These are phyloP conservation scores for Pestalotiopsis sp. DNA, from an alignment of 2,329 filamentous ascomycete genomes.

Conservation along the genomic window DNA sequence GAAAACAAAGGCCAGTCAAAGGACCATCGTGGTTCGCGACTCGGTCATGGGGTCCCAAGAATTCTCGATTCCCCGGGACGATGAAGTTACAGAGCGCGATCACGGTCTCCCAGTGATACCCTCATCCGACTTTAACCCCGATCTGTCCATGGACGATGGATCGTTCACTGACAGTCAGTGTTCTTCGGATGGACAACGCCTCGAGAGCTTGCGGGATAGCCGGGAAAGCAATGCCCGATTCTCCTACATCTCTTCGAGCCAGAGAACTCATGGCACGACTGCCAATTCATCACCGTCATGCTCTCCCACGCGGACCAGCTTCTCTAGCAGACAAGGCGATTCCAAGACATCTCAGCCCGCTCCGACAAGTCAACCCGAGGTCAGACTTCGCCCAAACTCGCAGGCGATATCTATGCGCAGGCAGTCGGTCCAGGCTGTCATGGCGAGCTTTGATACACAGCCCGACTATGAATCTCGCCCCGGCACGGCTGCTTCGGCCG, in stretches of 20 bases:
- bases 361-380: slow-evolving; percentile 34
- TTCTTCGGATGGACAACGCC: slow-evolving; percentile 60
- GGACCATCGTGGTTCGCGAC: slow-evolving; percentile 50
- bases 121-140: slow-evolving; percentile 34
- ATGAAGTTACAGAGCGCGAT: slow-evolving; percentile 22
- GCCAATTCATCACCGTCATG: slow-evolving; percentile 58
- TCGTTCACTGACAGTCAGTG: slow-evolving; percentile 60
- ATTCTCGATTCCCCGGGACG: slow-evolving; percentile 34
- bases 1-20: slow-evolving; percentile 45
- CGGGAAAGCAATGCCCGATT: slow-evolving; percentile 55
- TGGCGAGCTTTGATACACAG: slow-evolving; percentile 44
- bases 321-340: slow-evolving; percentile 42
- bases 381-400: slow-evolving; percentile 53
- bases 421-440: slow-evolving; percentile 52
- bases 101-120: slow-evolving; percentile 30
- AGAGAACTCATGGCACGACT: slow-evolving; percentile 62
- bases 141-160: slow-evolving; percentile 53
- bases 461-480: slow-evolving; percentile 28
- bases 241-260: slow-evolving; percentile 63
- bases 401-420: slow-evolving; percentile 53
- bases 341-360: slow-evolving; percentile 21
- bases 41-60: slow-evolving; percentile 41
- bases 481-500: slow-evolving; percentile 24
- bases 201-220: slow-evolving; percentile 58
- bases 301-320: slow-evolving; percentile 58